phyloP scores from a whole-genome alignment of 345 rosid species.

The Acer yangbiense region DNA sequence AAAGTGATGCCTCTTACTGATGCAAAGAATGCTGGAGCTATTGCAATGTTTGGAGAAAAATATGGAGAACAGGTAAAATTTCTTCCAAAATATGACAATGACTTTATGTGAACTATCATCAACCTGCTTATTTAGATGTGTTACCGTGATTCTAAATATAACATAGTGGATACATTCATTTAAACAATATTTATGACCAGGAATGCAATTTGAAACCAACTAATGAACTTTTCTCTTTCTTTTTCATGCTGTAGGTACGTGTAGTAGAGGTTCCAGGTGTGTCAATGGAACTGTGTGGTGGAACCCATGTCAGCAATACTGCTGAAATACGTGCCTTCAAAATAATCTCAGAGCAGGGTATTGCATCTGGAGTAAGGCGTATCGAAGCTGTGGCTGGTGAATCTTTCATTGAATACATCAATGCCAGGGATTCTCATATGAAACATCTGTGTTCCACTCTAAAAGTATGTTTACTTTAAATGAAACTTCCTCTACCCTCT shows the following conservation, averaged over 20 bases:
- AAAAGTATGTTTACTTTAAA: conserved; percentile 52
- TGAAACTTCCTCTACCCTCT: not conserved
- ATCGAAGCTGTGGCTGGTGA: conserved; percentile 98
- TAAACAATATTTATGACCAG: not conserved
- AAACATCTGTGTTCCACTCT: conserved; percentile 79
- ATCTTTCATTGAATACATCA: conserved; percentile 83
- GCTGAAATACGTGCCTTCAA: conserved; percentile 91
- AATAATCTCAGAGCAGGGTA: conserved; percentile 91
- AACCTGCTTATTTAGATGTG: not conserved
- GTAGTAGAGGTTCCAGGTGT: conserved; percentile 99
- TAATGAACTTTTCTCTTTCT: not conserved
- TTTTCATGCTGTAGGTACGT: conserved; percentile 61
- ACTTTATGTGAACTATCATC: conserved; percentile 3
- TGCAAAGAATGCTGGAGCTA: conserved; percentile 89
- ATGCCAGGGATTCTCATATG: conserved; percentile 75
- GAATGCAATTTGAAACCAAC: not conserved
- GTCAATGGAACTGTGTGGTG: conserved; percentile 98
- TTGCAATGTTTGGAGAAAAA: conserved; percentile 98
- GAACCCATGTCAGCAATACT: conserved; percentile 92
- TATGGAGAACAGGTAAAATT: conserved; percentile 79
- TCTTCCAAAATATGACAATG: conserved; percentile 7
- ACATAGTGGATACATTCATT: not conserved
- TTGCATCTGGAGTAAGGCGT: conserved; percentile 93
- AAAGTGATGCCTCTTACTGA: conserved; percentile 78
- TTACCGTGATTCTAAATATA: not conserved